These are phyloP conservation scores for Fusarium torulosum DNA, from an alignment of 2,329 filamentous ascomycete genomes.

Conservation along the genomic window DNA sequence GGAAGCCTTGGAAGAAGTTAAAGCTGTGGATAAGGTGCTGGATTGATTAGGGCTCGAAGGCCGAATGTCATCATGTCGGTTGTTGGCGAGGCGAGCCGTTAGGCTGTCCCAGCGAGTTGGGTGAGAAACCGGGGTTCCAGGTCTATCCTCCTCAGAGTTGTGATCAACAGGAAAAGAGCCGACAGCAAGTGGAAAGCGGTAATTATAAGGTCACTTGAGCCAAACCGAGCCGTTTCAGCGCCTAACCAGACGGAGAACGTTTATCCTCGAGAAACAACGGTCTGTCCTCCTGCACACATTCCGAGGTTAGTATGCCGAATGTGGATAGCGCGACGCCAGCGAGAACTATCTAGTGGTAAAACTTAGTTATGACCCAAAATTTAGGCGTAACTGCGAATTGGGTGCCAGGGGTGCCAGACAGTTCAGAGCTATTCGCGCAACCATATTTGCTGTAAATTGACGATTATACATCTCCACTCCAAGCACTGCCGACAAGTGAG, in stretches of 20 bases:
- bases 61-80: slow-evolving; percentile 49
- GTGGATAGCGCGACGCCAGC: slow-evolving; percentile 21
- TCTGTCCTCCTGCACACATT: slow-evolving; percentile 12
- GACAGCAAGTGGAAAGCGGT: slow-evolving; percentile 7
- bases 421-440: neutral
- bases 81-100: slow-evolving; percentile 47
- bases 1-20: slow-evolving; percentile 29
- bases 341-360: slow-evolving; percentile 4
- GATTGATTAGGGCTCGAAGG: slow-evolving; percentile 38
- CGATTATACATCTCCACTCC: neutral
- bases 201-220: slow-evolving; percentile 6
- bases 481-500: slow-evolving; percentile 7
- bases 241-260: slow-evolving; percentile 1
- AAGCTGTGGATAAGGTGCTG: slow-evolving; percentile 21
- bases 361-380: slow-evolving; percentile 2
- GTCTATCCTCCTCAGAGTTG: slow-evolving; percentile 33
- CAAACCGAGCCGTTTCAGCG: slow-evolving; percentile 19
- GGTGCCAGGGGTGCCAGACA: neutral
- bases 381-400: too few relatives aligned
- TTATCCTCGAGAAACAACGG: slow-evolving; percentile 6
- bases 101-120: slow-evolving; percentile 47
- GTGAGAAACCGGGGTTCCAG: slow-evolving; percentile 35
- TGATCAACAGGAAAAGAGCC: slow-evolving; percentile 29
- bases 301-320: slow-evolving; percentile 27
- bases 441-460: neutral